Base-by-base conservation (phyloP, 2,329 filamentous ascomycete genomes). In the Daldinia sp. region DNA sequence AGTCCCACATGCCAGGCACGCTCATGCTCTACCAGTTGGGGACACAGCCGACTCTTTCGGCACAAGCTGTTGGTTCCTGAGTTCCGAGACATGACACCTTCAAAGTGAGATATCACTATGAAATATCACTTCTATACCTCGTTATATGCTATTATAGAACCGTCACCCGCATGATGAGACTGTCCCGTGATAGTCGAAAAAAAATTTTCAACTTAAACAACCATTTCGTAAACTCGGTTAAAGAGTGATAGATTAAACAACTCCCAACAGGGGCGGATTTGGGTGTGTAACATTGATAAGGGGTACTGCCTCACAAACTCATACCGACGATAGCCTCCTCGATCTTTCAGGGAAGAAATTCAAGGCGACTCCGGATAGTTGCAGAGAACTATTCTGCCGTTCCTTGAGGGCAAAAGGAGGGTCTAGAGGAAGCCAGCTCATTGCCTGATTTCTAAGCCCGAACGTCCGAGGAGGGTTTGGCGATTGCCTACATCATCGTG, bases 241-340 rank as follows among this genome's bases (percentile, higher is more conserved):
- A 18, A 41, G 28, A 69, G 54, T 57, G 44, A 62, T 64, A 58
- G 15, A 56, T 50, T 54, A 46, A 56, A 51, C 50, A 39, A 37
- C 58, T 57, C 58, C 15, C 15, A 59, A 23, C 10, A 51, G 13
- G 54, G 46, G 20, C 48, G 35, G 51, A 42, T 28, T 46, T 50
- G 50, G 33, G 56, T 56, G 63, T 67, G 64, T 35, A 54, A 58
- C 56, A 30, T 69, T 67, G 57, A 70, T 60, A 66, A 65, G 67
- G 73, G 69, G 73, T 70, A 74, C 57, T 57, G 73, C 68, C 72
- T 69, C 69, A 64, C 68, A 65, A 64, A 69, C 65, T 73, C 71
- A 66, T 72, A 67, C 75, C 74, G 75, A 77, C 57, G 46, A 67
- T 77, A 77, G 70, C 75, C 75, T 74, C 55, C 57, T 56, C 26